These are phyloP conservation scores for Mediolabrus comicus DNA, from an alignment of 108 stramenopile species.

Conservation along the genomic window DNA sequence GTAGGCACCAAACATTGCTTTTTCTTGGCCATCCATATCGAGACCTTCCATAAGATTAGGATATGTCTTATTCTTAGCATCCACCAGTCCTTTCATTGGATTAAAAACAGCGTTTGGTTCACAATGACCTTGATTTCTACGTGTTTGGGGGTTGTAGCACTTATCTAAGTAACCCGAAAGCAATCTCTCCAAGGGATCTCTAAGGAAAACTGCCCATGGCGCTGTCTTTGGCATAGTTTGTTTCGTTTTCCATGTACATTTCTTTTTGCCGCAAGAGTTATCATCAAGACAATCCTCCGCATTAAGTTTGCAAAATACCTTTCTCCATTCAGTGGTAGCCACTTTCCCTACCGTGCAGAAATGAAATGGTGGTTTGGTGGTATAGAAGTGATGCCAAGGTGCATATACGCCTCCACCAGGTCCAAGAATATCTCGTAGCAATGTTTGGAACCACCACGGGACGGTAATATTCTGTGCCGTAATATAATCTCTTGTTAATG, in stretches of 20 bases:
- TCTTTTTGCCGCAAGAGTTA: neutral
- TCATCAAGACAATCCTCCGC: slow-evolving; percentile 10
- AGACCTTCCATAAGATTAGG: slow-evolving; percentile 12
- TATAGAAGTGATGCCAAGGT: slow-evolving; percentile 52
- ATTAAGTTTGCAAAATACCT: slow-evolving; percentile 35
- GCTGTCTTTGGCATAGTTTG: neutral
- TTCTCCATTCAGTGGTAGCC: slow-evolving; percentile 49
- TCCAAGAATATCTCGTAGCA: slow-evolving; percentile 39
- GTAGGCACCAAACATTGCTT: slow-evolving; percentile 52
- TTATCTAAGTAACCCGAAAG: slow-evolving; percentile 63
- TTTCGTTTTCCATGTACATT: slow-evolving; percentile 20
- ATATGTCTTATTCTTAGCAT: neutral
- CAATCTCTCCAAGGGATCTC: slow-evolving; percentile 72
- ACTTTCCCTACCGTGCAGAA: slow-evolving; percentile 56
- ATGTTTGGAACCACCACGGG: slow-evolving; percentile 68
- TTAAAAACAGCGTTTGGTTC: slow-evolving; percentile 44
- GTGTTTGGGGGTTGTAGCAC: slow-evolving; percentile 32
- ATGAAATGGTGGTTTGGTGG: slow-evolving; percentile 35
- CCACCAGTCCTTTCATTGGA: slow-evolving; percentile 3
- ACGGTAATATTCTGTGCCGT: slow-evolving; percentile 2
- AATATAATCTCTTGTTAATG: neutral
- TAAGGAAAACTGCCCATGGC: slow-evolving; percentile 50
- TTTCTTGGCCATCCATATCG: slow-evolving; percentile 16
- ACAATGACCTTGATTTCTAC: slow-evolving; percentile 39
- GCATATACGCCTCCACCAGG: slow-evolving; percentile 28